Evolutionary conservation across 164 flowering plant species (phyloP).

Genomic region (Dillenia suffruticosa): DNA sequence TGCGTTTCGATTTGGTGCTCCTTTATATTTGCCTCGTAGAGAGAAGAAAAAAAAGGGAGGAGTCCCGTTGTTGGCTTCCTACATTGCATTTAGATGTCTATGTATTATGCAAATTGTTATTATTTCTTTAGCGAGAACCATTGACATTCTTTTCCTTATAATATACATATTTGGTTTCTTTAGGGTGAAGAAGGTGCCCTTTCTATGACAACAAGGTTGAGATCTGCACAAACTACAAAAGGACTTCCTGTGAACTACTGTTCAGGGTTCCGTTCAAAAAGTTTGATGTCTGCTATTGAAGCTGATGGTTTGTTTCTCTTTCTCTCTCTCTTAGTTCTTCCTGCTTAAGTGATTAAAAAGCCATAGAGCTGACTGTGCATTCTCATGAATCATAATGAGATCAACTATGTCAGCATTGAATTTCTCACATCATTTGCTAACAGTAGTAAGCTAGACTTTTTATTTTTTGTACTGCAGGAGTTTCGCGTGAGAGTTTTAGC

Average conservation of each 20-base stretch:
- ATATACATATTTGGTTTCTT: conserved; percentile 6
- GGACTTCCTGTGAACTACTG: conserved; percentile 97
- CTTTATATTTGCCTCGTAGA: no score
- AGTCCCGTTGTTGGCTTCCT: no score
- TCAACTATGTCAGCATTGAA: no score
- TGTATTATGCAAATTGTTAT: no score
- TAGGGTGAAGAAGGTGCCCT: conserved; percentile 99
- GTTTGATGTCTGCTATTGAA: conserved; percentile 36
- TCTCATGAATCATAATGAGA: no score
- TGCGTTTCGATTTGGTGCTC: no score
- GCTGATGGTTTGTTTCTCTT: conserved; percentile 55
- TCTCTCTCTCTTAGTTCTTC: conserved; percentile 1
- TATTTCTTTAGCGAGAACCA: not conserved
- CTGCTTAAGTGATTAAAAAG: not conserved
- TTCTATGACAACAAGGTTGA: conserved; percentile 85
- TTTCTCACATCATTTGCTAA: no score
- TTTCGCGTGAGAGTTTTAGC: conserved; percentile 78
- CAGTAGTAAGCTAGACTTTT: no score
- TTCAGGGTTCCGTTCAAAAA: conserved; percentile 81
- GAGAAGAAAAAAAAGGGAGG: no score
- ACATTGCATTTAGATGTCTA: no score
- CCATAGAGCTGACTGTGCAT: not conserved
- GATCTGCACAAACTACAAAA: conserved; percentile 57
- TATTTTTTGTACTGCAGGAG: conserved; percentile 47
- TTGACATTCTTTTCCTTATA: not conserved